These are phyloP conservation scores for Dictyostelium capitatum DNA, from an alignment of 78 protist species.

Conservation along the genomic window DNA sequence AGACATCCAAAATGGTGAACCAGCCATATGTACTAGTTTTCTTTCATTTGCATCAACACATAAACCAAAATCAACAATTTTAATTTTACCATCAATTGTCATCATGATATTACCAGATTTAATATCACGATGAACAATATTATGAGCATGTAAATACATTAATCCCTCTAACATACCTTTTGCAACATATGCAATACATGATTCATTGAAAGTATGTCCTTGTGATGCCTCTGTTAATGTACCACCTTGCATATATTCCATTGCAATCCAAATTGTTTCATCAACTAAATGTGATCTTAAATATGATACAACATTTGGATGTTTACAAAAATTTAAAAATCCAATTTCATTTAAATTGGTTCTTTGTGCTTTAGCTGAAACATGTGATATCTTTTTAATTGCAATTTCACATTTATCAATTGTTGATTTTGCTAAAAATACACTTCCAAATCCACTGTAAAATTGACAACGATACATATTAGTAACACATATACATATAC, in stretches of 20 bases:
- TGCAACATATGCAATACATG: conserved; percentile 80
- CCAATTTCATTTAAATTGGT: conserved; percentile 86
- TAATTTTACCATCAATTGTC: conserved; percentile 84
- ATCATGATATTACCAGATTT: conserved; percentile 85
- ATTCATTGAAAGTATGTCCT: conserved; percentile 72
- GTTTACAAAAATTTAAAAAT: conserved; percentile 62
- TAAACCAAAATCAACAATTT: conserved; percentile 85
- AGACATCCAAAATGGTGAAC: conserved; percentile 90
- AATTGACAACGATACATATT: no score
- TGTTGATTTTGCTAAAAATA: conserved; percentile 64
- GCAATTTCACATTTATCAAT: conserved; percentile 79
- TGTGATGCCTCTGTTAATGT: conserved; percentile 76
- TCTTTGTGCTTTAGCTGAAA: conserved; percentile 72
- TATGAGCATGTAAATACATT: conserved; percentile 55
- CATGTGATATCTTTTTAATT: conserved; percentile 81
- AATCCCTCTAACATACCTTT: conserved; percentile 81
- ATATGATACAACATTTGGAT: conserved; percentile 75
- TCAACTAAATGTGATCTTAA: conserved; percentile 57
- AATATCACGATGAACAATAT: conserved; percentile 80
- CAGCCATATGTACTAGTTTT: conserved; percentile 82
- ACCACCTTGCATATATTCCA: conserved; percentile 88
- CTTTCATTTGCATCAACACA: conserved; percentile 71
- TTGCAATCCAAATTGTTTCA: conserved; percentile 81
- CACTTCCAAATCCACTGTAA: conserved; percentile 84
- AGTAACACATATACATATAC: no score